Percentiles rank a stretch among this genome's conserved stretches.
phyloP scores from a whole-genome alignment of 805 yeast genomes.

The Suhomyces kilbournensis region DNA sequence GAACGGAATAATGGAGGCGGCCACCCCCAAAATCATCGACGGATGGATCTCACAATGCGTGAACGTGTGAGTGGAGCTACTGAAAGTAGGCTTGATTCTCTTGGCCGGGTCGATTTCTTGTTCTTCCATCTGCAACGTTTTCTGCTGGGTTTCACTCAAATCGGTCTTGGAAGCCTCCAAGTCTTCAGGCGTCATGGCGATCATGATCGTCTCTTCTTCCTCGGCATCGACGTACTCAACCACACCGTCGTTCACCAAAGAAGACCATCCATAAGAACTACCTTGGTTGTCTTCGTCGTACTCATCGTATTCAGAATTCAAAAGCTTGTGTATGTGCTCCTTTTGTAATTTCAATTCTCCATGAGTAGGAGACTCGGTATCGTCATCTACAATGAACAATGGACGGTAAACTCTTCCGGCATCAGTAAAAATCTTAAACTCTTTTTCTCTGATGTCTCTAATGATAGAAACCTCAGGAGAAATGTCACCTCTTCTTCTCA shows the following conservation, averaged over 20 bases:
- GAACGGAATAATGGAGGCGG: conserved; percentile 98
- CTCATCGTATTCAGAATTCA: conserved; percentile 62
- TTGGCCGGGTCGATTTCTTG: conserved; percentile 69
- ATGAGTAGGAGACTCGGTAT: conserved; percentile 59
- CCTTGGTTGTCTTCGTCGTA: conserved; percentile 53
- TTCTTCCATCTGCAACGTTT: conserved; percentile 40
- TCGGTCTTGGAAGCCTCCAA: conserved; percentile 60
- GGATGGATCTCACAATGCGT: conserved; percentile 99
- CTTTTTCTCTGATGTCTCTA: conserved; percentile 95
- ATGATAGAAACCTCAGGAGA: conserved; percentile 95
- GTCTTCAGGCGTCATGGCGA: conserved; percentile 99
- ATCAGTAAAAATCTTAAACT: conserved; percentile 93
- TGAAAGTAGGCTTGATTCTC: conserved; percentile 71
- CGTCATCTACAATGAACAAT: conserved; percentile 87
- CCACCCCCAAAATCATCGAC: conserved; percentile 96
- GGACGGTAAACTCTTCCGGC: conserved; percentile 99
- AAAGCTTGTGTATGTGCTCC: conserved; percentile 72
- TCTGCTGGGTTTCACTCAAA: conserved; percentile 41
- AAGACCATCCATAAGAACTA: conserved; percentile 71
- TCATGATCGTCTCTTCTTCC: conserved; percentile 97
- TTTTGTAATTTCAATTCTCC: conserved; percentile 83
- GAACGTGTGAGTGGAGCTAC: conserved; percentile 66
- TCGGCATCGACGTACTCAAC: conserved; percentile 98
- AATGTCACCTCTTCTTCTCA: conserved; percentile 93
- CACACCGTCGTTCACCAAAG: conserved; percentile 77